Evolutionary conservation across 805 yeast species (phyloP), one percentile per base, ranked within the genome.

Genomic region (Ogataea pilisensis): DNA sequence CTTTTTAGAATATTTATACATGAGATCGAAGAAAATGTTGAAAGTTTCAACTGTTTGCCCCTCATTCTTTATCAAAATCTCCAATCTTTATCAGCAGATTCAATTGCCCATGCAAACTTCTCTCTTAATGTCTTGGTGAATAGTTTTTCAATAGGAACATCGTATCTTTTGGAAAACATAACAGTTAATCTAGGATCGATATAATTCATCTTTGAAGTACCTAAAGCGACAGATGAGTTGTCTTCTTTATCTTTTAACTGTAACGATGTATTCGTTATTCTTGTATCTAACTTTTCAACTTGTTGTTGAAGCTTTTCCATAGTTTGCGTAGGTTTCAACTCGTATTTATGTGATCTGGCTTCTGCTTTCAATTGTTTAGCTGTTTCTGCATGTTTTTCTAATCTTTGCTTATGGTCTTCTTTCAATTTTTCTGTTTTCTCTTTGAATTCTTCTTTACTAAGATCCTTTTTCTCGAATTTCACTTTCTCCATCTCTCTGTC

Each of bases 51-150:
- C n/a, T n/a, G n/a, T n/a, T n/a, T n/a, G n/a, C n/a, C n/a, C n/a
- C 26, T 22, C 26, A 22, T 22, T 22, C 26, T 8, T 22, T 22
- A 52, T 33, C 64, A 90, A 58, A 90, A 90, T 50, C 77, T 73
- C 98, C 98, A 90, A 54, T 86, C 66, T 50, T 78, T 88, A 59
- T 85, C 97, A 3, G 81, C 89, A 39, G 90, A 80, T 61, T 90
- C 95, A 39, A 91, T 83, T 24, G 98, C 98, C 98, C 98, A 91
- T 35, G 78, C 81, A 66, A 91, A 91, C 67, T 91, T 91, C 32
- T 90, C 96, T 46, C 97, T 70, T 40, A 91, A 68, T 0, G 98
- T 86, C 66, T 89, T 90, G 11, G 96, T 84, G 53, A 91, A 89
- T 31, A 91, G 70, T 63, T 86, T 90, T 63, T 91, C 97, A 40